phyloP scores from a whole-genome alignment of 2,329 filamentous ascomycete genomes.

The Aspergillus flavus region DNA sequence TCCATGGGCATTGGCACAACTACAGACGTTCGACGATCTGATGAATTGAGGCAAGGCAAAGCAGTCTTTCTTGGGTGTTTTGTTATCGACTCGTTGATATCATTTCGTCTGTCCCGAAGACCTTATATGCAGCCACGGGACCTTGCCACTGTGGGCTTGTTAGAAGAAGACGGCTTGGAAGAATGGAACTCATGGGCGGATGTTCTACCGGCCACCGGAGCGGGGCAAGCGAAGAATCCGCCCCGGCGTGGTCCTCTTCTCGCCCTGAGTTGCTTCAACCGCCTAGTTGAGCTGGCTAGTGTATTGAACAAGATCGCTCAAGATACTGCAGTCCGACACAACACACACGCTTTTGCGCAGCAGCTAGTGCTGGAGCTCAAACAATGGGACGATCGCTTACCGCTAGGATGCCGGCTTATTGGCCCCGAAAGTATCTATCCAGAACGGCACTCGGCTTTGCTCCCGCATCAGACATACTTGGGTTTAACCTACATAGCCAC shows the following conservation, averaged over 20 bases:
- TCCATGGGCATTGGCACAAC: slow-evolving; percentile 38
- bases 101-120: slow-evolving; percentile 48
- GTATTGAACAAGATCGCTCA: slow-evolving; percentile 40
- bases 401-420: slow-evolving; percentile 40
- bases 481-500: slow-evolving; percentile 40
- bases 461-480: slow-evolving; percentile 45
- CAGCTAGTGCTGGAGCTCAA: slow-evolving; percentile 40
- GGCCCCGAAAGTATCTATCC: slow-evolving; percentile 40
- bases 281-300: slow-evolving; percentile 46
- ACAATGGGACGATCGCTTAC: slow-evolving; percentile 40
- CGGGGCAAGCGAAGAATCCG: slow-evolving; percentile 28
- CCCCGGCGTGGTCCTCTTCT: slow-evolving; percentile 44
- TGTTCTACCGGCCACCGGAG: slow-evolving; percentile 37
- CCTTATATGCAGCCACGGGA: slow-evolving; percentile 53
- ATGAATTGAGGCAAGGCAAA: slow-evolving; percentile 41
- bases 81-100: slow-evolving; percentile 56
- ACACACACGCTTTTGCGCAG: slow-evolving; percentile 33
- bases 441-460: slow-evolving; percentile 37
- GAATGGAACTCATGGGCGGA: slow-evolving; percentile 75
- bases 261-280: slow-evolving; percentile 57
- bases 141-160: slow-evolving; percentile 49
- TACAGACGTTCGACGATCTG: slow-evolving; percentile 31
- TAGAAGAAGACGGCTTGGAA: slow-evolving; percentile 69
- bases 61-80: slow-evolving; percentile 56
- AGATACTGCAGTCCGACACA: slow-evolving; percentile 32